Evolutionary conservation across 306 rosid genomes (phyloP), one percentile per base, ranked within the genome.

Genomic region (Gynostemma pentaphyllum): DNA sequence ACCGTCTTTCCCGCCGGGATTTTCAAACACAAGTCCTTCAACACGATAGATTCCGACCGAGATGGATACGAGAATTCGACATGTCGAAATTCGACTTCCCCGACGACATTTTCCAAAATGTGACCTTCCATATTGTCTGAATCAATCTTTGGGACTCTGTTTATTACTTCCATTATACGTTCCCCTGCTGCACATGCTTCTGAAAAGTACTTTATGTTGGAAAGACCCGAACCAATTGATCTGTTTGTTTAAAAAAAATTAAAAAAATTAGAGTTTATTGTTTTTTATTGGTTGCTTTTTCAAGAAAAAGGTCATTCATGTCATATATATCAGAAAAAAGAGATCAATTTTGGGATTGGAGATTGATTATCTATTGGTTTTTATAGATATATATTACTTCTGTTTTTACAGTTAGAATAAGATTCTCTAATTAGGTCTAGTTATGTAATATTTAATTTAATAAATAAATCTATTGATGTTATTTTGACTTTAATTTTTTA

Each of bases 21-120:
- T 59, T 73, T 83, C 0, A 88, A 11, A 53, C 76, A 44, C n/a
- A 92, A 76, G 21, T 82, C 88, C 0, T 54, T 79, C 36, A 92
- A 36, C n/a, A 92, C 69, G 0, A 79, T 59, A 76, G 76, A 79
- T 5, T 86, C 96, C 0, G 96, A 90, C 19, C 98, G 83, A 9
- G 98, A 88, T 0, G 98, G 98, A 81, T 92, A 92, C 0, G 80
- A 83, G 27, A 92, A 92, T 15, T 84, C 70, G 0, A 88, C 75
- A 9, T 71, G 72, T 3, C 59, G 53, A 49, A 92, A 92, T 53
- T 86, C 90, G 0, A 92, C 96, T 73, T 84, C 83, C 1, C 96
- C 95, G 0, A 21, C 55, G 1, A 84, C 84, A 0, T 76, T 48
- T 32, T 73, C 84, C 9, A 84, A 21, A 40, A 77, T 66, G 29